phyloP scores from a whole-genome alignment of 176 grass and related monocot genomes.

The Musa itinerans region DNA sequence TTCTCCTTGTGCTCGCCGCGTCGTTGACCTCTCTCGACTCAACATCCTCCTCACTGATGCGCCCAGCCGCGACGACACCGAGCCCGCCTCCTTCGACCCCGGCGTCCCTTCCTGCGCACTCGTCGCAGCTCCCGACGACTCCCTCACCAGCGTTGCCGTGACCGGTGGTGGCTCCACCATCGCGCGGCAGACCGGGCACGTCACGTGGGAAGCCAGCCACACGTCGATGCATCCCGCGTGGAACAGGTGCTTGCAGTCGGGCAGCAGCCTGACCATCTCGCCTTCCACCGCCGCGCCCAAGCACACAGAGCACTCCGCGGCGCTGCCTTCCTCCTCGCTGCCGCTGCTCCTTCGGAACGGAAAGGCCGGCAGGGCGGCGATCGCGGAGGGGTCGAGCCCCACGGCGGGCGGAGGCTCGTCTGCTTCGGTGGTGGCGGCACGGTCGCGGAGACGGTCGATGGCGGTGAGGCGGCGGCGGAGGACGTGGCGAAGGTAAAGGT shows the following conservation, averaged over 20 bases:
- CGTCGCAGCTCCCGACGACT: neutral
- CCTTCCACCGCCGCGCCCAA: slow-evolving; percentile 39
- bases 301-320: slow-evolving; percentile 36
- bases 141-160: neutral
- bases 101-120: neutral
- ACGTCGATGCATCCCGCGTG: slow-evolving; percentile 48
- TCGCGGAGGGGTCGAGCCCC: slow-evolving; percentile 28
- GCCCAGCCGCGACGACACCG: neutral
- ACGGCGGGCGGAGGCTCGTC: slow-evolving; percentile 8
- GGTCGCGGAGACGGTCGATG: slow-evolving; percentile 7
- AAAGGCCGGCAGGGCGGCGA: slow-evolving; percentile 39
- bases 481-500: slow-evolving; percentile 37
- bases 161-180: slow-evolving; percentile 7
- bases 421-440: neutral
- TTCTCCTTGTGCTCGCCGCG: neutral
- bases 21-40: slow-evolving; percentile 2
- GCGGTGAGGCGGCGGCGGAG: neutral
- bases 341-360: slow-evolving; percentile 2
- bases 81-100: neutral
- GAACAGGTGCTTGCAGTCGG: slow-evolving; percentile 43
- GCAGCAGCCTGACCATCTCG: slow-evolving; percentile 40
- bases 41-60: slow-evolving; percentile 1
- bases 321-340: neutral
- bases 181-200: slow-evolving; percentile 46
- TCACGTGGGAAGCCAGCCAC: slow-evolving; percentile 39